phyloP scores from a whole-genome alignment of 2,329 filamentous ascomycete genomes.

The Colletotrichum zoysiae region DNA sequence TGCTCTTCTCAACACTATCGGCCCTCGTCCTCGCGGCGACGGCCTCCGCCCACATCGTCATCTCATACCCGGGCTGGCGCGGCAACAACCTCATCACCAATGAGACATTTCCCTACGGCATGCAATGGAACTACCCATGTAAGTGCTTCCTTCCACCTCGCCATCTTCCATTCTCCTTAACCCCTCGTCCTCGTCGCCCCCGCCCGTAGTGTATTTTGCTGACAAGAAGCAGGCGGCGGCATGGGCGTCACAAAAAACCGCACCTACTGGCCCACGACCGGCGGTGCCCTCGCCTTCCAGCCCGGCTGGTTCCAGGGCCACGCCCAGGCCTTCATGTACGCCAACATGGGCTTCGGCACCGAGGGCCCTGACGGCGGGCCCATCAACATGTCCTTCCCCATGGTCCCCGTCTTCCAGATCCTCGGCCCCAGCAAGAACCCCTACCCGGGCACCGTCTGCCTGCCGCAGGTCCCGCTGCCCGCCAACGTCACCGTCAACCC shows the following conservation, averaged over 20 bases:
- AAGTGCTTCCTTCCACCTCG: conserved; percentile 55
- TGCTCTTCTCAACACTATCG: conserved; percentile 61
- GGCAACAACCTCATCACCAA: conserved; percentile 88
- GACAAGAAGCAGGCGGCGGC: conserved; percentile 77
- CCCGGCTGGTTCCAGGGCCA: conserved; percentile 98
- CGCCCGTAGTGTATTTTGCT: background rate
- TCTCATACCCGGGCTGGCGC: conserved; percentile 88
- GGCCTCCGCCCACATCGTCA: conserved; percentile 79
- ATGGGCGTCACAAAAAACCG: conserved; percentile 82
- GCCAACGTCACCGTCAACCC: conserved; percentile 75
- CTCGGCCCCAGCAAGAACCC: conserved; percentile 83
- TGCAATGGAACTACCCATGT: conserved; percentile 98
- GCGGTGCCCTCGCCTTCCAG: conserved; percentile 90
- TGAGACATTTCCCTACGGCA: conserved; percentile 84
- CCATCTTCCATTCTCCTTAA: background rate
- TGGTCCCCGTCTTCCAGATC: conserved; percentile 86
- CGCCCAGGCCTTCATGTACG: conserved; percentile 82
- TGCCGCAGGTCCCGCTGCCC: conserved; percentile 90
- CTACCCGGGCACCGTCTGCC: conserved; percentile 90
- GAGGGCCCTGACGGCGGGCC: conserved; percentile 74
- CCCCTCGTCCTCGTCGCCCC: background rate
- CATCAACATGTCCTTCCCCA: conserved; percentile 86
- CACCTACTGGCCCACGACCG: conserved; percentile 89
- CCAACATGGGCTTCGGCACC: conserved; percentile 90
- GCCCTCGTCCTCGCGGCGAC: conserved; percentile 61